Base-by-base conservation (phyloP, 805 yeast species). In the Tetrapisispora pingtungensis region DNA sequence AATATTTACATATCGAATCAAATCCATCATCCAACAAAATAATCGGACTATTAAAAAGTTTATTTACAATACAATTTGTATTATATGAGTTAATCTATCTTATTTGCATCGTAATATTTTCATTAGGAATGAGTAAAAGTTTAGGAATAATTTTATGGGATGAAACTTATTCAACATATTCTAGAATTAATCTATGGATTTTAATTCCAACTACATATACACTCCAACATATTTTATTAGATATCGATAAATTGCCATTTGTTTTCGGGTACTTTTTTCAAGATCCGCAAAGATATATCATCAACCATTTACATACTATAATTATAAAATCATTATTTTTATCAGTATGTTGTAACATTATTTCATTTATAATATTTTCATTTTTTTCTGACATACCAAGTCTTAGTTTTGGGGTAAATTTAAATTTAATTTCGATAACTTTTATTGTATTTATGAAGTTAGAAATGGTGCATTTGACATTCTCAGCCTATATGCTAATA, bases 401-500 rank as follows among this genome's bases (percentile, higher is more conserved):
- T 14, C 15, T 64, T 6, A 30, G 69, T 1, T 40, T 59, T 17
- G 49, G 68, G 0, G 74, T 80, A 1, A 40, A 15, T 62, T 14
- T 62, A 57, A 47, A 54, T 68, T 17, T 55, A 63, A 4, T 55
- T 56, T 19, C 55, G 62, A 3, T 64, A 69, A 27, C 71, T 58
- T 48, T 52, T 69, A n/a, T 49, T 66, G 19, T 59, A 65, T 33
- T 55, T 69, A 32, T 52, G 59, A 46, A 58, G 10, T 76, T 83
- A 76, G 88, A 83, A 53, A 38, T 72, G 8, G 58, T 74, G 20
- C 80, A 80, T 55, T 71, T 75, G 45, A 62, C 78, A 0, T 83
- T 74, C 56, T 70, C 78, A 53, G 81, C 82, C 2, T 82, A 81
- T 56, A 72, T 84, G 45, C 72, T 81, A 13, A 72, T 81, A 50